A percentile compares a stretch with the other conserved stretches of the same genome.
These are phyloP conservation scores for Grosmannia serpens DNA, from an alignment of 2,329 filamentous ascomycete genomes.

Conservation along the genomic window DNA sequence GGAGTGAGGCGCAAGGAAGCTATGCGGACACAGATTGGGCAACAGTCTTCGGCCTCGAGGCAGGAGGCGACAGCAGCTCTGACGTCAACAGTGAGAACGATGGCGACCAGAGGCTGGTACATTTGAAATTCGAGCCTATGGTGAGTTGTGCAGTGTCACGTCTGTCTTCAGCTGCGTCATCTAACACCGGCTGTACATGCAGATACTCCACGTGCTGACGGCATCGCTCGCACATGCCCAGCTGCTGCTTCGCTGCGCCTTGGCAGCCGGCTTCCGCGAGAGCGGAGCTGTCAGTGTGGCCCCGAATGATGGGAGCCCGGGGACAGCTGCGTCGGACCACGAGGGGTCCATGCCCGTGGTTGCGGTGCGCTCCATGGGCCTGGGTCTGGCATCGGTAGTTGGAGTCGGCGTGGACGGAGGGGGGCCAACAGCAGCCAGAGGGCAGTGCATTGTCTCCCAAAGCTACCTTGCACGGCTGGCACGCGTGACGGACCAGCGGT, in stretches of 20 bases:
- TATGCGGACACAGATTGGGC: conserved; percentile 12
- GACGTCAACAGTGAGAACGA: conserved; percentile 14
- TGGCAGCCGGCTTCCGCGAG: conserved; percentile 79
- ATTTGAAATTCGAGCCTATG: conserved; percentile 94
- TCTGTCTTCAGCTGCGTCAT: neutral
- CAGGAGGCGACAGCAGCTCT: conserved; percentile 12
- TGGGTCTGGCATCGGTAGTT: conserved; percentile 72
- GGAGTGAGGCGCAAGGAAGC: conserved; percentile 8
- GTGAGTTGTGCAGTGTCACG: conserved; percentile 36
- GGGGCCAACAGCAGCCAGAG: conserved; percentile 8
- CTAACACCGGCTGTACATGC: neutral
- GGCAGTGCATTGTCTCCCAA: conserved; percentile 45
- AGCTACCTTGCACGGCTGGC: conserved; percentile 58
- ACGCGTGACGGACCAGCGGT: conserved; percentile 61
- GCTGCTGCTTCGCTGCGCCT: conserved; percentile 59
- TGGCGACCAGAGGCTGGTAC: conserved; percentile 37
- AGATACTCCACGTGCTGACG: conserved; percentile 85
- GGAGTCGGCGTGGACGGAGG: conserved; percentile 31
- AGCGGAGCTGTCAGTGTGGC: conserved; percentile 66
- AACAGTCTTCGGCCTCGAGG: conserved; percentile 29
- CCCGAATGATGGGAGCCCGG: conserved; percentile 3
- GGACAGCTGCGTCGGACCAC: conserved; percentile 14
- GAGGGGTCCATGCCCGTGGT: conserved; percentile 54
- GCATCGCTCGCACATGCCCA: conserved; percentile 67
- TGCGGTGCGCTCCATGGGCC: conserved; percentile 71